Evolutionary conservation across 2,329 filamentous ascomycete species (phyloP).

Genomic region (Exophiala sideris): DNA sequence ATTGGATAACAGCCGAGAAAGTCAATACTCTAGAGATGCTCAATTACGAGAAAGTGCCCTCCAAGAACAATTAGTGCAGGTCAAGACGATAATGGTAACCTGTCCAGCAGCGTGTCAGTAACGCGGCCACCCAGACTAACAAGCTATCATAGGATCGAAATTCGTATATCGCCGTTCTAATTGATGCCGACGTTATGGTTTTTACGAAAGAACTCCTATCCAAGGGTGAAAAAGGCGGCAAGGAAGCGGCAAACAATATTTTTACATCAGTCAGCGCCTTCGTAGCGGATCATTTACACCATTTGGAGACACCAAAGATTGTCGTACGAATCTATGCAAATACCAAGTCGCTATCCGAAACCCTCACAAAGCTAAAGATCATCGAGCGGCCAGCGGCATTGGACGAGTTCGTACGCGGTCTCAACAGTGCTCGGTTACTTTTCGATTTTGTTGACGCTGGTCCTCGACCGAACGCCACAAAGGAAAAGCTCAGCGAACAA

Average conservation of each 20-base stretch:
- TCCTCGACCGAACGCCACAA: constrained; percentile 42
- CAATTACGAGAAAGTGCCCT: constrained; percentile 47
- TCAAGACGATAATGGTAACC: constrained; percentile 45
- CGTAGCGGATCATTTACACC: constrained; percentile 39
- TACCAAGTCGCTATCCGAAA: constrained; percentile 49
- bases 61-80: constrained; percentile 45
- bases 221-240: constrained; percentile 52
- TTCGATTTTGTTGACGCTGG: constrained; percentile 53
- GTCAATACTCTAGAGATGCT: constrained; percentile 46
- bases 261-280: constrained; percentile 43
- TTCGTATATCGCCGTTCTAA: constrained; percentile 52
- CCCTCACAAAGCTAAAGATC: constrained; percentile 45
- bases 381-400: constrained; percentile 42
- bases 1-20: constrained; percentile 48
- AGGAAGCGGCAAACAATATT: constrained; percentile 51
- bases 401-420: constrained; percentile 55
- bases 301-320: constrained; percentile 47
- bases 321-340: constrained; percentile 55
- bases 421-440: constrained; percentile 49
- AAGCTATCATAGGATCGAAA: constrained; percentile 44
- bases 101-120: not conserved
- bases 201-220: constrained; percentile 52
- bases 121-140: constrained; percentile 2
- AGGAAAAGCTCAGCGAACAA: constrained; percentile 44
- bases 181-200: constrained; percentile 56